Evolutionary conservation across 495 filamentous ascomycete species (phyloP), one percentile per base, ranked within the genome.

Genomic region (Thozetella sp.): DNA sequence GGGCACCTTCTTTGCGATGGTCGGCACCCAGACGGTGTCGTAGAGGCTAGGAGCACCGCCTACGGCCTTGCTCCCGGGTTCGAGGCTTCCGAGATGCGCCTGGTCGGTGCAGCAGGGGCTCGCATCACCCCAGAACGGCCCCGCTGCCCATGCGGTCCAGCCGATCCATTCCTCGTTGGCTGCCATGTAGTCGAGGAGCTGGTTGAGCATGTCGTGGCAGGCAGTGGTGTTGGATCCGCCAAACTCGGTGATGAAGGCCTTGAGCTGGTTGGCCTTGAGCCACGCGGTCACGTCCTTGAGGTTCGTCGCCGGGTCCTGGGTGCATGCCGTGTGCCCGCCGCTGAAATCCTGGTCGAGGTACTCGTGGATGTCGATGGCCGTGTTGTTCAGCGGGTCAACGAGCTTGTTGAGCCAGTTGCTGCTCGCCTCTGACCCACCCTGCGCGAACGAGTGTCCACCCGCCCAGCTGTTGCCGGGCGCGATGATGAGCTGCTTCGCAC

Each of bases 181-280:
- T 11, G 69, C 61, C 74, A 83, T 76, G 66, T 82, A 83, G 51
- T 81, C 72, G 62, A 82, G 54, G 22, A 81, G 72, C 25, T 71
- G 70, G 24, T 66, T 64, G 37, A 83, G 61, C 74, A 79, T 78
- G 23, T 52, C 57, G n/a, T 57, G 69, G 67, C 81, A 82, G 26
- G 65, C 70, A 1, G 79, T 79, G 50, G 76, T 80, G 59, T 82
- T 82, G 25, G 72, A 65, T 0, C 73, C 79, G 30, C 81, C 80
- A 58, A 83, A 83, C 58, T 83, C 80, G 40, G 80, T 82, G 58
- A 83, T 75, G 64, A 83, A 80, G 51, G 78, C 81, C 68, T 81
- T 83, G 45, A 80, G 74, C 27, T 72, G 69, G 64, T 82, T 67
- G 58, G 74, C 66, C 67, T 77, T 72, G 13, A 84, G 72, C 81